Conservation (phyloP, 2,329 filamentous ascomycete genomes). For the Phyllosticta citrichinensis region DNA sequence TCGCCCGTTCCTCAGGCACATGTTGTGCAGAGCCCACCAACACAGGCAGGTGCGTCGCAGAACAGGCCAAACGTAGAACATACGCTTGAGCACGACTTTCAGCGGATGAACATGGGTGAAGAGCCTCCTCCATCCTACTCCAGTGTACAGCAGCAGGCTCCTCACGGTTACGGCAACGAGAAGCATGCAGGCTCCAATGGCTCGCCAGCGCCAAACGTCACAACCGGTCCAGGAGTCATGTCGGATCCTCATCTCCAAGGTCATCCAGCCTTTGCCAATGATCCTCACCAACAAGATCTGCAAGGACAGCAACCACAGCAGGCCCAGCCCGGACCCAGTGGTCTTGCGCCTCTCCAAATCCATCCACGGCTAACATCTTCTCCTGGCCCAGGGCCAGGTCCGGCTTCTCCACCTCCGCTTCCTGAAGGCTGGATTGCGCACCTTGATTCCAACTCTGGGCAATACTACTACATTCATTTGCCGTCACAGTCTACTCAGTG, state of each 20-base stretch:
- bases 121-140: slow-evolving; percentile 95
- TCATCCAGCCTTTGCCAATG: slow-evolving; percentile 88
- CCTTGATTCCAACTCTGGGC: slow-evolving; percentile 86
- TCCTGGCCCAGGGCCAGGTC: slow-evolving; percentile 41
- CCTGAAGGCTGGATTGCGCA: slow-evolving; percentile 98
- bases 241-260: slow-evolving; percentile 39
- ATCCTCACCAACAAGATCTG: slow-evolving; percentile 49
- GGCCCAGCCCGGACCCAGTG: slow-evolving; percentile 26
- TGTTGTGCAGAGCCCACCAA: slow-evolving; percentile 19
- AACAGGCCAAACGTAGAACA: slow-evolving; percentile 32
- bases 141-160: slow-evolving; percentile 47
- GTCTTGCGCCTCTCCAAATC: slow-evolving; percentile 32
- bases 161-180: slow-evolving; percentile 61
- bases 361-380: slow-evolving; percentile 23
- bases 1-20: slow-evolving; percentile 26
- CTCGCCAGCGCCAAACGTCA: slow-evolving; percentile 17
- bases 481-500: slow-evolving; percentile 93
- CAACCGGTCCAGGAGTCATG: slow-evolving; percentile 19
- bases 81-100: slow-evolving; percentile 76
- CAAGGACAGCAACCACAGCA: slow-evolving; percentile 31
- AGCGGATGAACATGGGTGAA: slow-evolving; percentile 67
- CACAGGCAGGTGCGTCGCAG: slow-evolving; percentile 30
- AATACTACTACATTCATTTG: slow-evolving; percentile 98
- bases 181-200: slow-evolving; percentile 50
- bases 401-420: slow-evolving; percentile 79